Conservation (phyloP, 257 asterid species). For the Eucommia ulmoides region DNA sequence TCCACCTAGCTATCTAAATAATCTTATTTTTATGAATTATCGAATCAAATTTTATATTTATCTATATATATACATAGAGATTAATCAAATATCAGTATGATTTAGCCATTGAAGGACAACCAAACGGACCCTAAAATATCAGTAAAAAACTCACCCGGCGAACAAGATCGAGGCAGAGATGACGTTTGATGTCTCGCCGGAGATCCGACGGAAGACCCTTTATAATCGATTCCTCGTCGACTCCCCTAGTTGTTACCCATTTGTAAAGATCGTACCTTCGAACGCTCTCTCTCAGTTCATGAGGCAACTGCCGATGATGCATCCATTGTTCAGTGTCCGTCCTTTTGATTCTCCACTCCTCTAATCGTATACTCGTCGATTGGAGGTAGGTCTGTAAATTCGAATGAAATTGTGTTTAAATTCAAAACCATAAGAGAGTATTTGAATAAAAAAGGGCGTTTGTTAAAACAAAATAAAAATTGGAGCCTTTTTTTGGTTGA, state of each 20-base stretch:
- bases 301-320: slow-evolving; percentile 63
- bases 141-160: slow-evolving; percentile 45
- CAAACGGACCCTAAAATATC: too few species aligned
- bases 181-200: slow-evolving; percentile 56
- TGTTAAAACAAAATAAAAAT: too few species aligned
- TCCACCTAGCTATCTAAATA: too few species aligned
- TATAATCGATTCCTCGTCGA: slow-evolving; percentile 46
- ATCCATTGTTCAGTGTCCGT: slow-evolving; percentile 66
- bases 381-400: slow-evolving; percentile 39
- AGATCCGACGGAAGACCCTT: slow-evolving; percentile 49
- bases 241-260: slow-evolving; percentile 61
- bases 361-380: slow-evolving; percentile 42
- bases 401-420: too few species aligned
- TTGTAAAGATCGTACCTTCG: slow-evolving; percentile 36
- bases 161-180: slow-evolving; percentile 58
- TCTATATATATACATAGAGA: neutral
- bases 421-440: too few species aligned
- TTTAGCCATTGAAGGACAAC: neutral
- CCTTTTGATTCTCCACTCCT: slow-evolving; percentile 65
- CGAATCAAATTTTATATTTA: too few species aligned
- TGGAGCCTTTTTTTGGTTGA: too few species aligned
- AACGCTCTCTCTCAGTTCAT: slow-evolving; percentile 38
- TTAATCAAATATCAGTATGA: neutral
- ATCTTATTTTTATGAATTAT: too few species aligned
- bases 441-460: too few species aligned